phyloP scores from a whole-genome alignment of 2,329 filamentous ascomycete species.

The Fusarium zealandicum region DNA sequence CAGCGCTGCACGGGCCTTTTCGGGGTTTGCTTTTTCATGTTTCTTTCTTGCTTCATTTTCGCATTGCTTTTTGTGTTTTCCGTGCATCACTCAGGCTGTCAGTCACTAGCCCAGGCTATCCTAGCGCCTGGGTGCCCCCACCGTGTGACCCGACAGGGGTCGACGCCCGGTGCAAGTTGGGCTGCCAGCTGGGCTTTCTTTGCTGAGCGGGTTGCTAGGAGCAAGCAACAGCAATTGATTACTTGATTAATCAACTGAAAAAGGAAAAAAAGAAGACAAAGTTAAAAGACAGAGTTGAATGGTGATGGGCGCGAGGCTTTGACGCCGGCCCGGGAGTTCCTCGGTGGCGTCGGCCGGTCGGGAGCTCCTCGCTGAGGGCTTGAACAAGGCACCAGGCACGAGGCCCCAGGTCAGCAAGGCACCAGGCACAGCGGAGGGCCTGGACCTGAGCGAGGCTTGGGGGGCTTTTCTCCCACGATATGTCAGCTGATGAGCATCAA shows the following conservation, averaged over 20 bases:
- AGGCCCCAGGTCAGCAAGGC: conserved; percentile 20
- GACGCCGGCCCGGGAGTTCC: conserved; percentile 24
- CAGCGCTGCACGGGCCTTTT: conserved; percentile 24
- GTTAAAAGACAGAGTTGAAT: neutral
- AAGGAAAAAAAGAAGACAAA: conserved; percentile 15
- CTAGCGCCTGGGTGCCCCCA: conserved; percentile 10
- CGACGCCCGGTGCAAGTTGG: neutral
- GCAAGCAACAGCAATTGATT: neutral
- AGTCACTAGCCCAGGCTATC: neutral
- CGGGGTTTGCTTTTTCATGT: conserved; percentile 19
- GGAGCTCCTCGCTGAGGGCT: neutral
- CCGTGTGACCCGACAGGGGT: conserved; percentile 12
- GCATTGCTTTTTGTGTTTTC: conserved; percentile 16
- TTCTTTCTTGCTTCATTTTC: conserved; percentile 5
- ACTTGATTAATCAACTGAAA: neutral
- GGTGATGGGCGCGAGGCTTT: conserved; percentile 7
- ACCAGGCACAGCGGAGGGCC: conserved; percentile 27
- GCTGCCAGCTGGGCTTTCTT: neutral
- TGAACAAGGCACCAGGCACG: conserved; percentile 2
- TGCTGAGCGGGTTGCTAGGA: conserved; percentile 7
- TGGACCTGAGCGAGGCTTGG: conserved; percentile 8
- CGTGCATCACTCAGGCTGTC: conserved; percentile 10
- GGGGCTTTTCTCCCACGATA: neutral
- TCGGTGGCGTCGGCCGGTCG: conserved; percentile 15
- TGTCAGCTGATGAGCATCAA: no score